Evolutionary conservation across 2,329 filamentous ascomycete genomes (phyloP), one percentile per base, ranked within the genome.

Genomic region (Pyrenophora teres): DNA sequence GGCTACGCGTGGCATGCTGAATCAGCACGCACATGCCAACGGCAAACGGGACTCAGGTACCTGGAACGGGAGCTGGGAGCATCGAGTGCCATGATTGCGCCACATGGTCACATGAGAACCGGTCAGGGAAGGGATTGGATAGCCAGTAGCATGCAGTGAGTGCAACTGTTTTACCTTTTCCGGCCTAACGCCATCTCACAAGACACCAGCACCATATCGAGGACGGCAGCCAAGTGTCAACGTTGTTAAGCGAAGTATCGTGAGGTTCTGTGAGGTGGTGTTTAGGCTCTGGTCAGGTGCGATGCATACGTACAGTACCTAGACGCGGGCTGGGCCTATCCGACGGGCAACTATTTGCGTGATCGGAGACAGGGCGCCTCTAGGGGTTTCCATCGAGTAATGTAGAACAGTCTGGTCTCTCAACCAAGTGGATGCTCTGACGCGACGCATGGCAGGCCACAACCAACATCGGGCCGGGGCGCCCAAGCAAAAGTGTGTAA

Each of bases 361-460:
- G 47, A 35, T 16, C 31, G 56, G 52, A 45, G 31, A 27, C 41
- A 49, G 33, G 52, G 48, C 50, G 57, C 33, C 30, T 40, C 23
- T 33, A 36, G n/a, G 13, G 25, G 50, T 48, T 59, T 45, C 46
- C 35, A 64, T 67, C 56, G 56, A 63, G 62, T 64, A 65, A 58
- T 56, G 55, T 49, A 53, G 56, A 54, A 57, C 50, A 63, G 57
- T 67, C 68, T 68, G 60, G 68, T 64, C 60, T 52, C 57, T 57
- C 59, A 63, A 59, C 62, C 59, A 30, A 57, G 65, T 69, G 68
- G 66, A 44, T 57, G 54, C 51, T 53, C 42, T 64, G 62, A 58
- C 60, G 63, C 54, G 44, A 61, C 44, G 40, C 46, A 40, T 36
- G 33, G 50, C 42, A 46, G 40, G 48, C 54, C 30, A 51, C 44